Evolutionary conservation across 129 eudicot species (phyloP), one percentile per base, ranked within the genome.

Genomic region (Calendula officinalis): DNA sequence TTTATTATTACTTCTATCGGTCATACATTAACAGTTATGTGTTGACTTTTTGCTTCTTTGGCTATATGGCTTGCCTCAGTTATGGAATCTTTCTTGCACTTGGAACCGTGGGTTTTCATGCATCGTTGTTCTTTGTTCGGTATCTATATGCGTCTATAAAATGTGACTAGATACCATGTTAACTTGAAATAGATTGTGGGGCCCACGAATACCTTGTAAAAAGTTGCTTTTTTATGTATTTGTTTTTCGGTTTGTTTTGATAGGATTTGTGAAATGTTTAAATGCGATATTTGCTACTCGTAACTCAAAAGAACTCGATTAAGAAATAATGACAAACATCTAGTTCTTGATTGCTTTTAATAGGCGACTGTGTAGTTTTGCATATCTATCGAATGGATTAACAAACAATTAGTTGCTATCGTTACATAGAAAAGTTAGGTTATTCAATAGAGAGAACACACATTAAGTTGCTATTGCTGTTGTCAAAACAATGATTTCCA

Each of bases 61-160:
- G 66, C 33, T 64, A 64, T 33, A 46, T 48, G 56, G 56, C 27
- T 33, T 64, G 56, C 58, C 5, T 64, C 58, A 10, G 37, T 6
- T 60, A 39, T 15, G 66, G 49, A 2, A 16, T 60, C 32, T 60
- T 60, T 60, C 16, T 60, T 5, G 47, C 40, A 35, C 66, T 60
- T 13, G 66, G 66, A 22, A 60, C 12, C 13, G 66, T 60, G 27
- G 66, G 66, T 60, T 60, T 60, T 6, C 35, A 9, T 60, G 66
- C 66, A 30, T 60, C 66, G 11, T 60, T 60, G 51, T 50, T 60
- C 66, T 60, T 60, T 40, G 66, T 39, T 15, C 66, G 14, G 1
- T 40, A 60, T 50, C 6, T 60, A 7, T 60, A 60, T 10, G 50
- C 49, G 9, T 7, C 51, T 60, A 60, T 60, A 8, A 60, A 60